Evolutionary conservation across 352 stramenopile species (phyloP), one percentile per base, ranked within the genome.

Genomic region (Phytophthora pluvialis): DNA sequence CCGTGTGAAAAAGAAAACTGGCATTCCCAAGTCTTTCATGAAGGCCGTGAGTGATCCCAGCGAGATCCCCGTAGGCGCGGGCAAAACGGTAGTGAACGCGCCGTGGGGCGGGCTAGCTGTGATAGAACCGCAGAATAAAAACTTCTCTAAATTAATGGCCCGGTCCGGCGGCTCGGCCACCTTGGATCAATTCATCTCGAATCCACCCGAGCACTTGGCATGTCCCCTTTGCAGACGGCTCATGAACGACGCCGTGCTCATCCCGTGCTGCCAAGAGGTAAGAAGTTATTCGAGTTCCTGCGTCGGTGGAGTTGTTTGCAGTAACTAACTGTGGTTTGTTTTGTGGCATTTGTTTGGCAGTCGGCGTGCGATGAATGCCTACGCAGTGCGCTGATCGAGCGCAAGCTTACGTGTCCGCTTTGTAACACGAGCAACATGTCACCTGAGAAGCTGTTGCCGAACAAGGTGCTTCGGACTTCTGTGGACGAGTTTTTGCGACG

Each of bases 111-210:
- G 88, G 47, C 74, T 95, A 88, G 88, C 88, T 83, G 86, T 95
- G 67, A 92, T 95, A 89, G 86, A 92, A 87, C 77, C 86, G 60
- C 86, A 94, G 81, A 94, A 90, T 89, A 91, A 93, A 80, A 91
- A 94, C 69, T 95, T 95, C 80, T 89, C 81, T 88, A 95, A 95
- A 91, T 90, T 93, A 88, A 91, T 95, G 80, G 82, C 82, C 63
- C 86, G 86, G 65, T 94, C 86, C 64, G 88, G 88, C 82, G 86
- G 88, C 75, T 93, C 85, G 76, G 84, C 88, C 74, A 93, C 86
- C 49, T 86, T 95, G 84, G 88, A 95, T 72, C 86, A 95, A 86
- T 91, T 93, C 76, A 92, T 93, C 80, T 88, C 82, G 67, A 94
- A 91, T 78, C 88, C 88, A 78, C 88, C 88, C 73, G 84, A 92